A percentile compares a stretch with the other conserved stretches of the same genome.
These are phyloP conservation scores for Coemansia sp. DNA, from an alignment of 192 early-diverging fungal species.

Conservation along the genomic window DNA sequence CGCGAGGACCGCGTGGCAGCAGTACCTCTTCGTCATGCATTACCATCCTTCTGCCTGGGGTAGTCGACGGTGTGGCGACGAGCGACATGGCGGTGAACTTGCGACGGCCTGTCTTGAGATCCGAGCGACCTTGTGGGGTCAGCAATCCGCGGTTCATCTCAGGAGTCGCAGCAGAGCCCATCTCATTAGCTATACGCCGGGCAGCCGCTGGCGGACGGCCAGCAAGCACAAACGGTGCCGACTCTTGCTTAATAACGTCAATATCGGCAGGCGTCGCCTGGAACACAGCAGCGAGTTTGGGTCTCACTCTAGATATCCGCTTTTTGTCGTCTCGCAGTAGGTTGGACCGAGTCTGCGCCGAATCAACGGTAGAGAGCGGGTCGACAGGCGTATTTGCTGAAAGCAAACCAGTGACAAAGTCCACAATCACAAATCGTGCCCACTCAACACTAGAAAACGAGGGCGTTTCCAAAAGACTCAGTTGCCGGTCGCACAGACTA, in stretches of 20 bases:
- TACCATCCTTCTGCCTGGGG: background rate
- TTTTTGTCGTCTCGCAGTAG: conserved; percentile 27
- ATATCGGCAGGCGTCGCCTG: conserved; percentile 22
- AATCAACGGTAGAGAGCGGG: conserved; percentile 15
- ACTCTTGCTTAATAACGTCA: conserved; percentile 24
- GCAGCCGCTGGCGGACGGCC: background rate
- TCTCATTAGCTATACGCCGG: conserved; percentile 15
- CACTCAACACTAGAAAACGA: conserved; percentile 37
- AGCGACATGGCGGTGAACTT: conserved; percentile 55
- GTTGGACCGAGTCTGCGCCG: conserved; percentile 30
- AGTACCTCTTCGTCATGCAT: conserved; percentile 15
- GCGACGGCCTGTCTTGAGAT: conserved; percentile 46
- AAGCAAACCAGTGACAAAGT: conserved; percentile 30
- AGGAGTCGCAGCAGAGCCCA: conserved; percentile 12
- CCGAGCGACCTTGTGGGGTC: conserved; percentile 54
- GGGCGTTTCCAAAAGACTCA: conserved; percentile 28
- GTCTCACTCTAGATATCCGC: conserved; percentile 28
- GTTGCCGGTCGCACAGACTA: conserved; percentile 37
- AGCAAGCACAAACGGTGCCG: conserved; percentile 7
- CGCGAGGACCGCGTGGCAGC: conserved; percentile 42
- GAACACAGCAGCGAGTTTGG: conserved; percentile 29
- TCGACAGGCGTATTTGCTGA: conserved; percentile 16
- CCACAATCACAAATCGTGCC: conserved; percentile 28
- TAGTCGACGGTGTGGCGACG: conserved; percentile 16
- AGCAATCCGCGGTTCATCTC: conserved; percentile 50